Evolutionary conservation across 1,284 basidiomycete genomes (phyloP).

Genomic region (Vanrija pseudolonga): DNA sequence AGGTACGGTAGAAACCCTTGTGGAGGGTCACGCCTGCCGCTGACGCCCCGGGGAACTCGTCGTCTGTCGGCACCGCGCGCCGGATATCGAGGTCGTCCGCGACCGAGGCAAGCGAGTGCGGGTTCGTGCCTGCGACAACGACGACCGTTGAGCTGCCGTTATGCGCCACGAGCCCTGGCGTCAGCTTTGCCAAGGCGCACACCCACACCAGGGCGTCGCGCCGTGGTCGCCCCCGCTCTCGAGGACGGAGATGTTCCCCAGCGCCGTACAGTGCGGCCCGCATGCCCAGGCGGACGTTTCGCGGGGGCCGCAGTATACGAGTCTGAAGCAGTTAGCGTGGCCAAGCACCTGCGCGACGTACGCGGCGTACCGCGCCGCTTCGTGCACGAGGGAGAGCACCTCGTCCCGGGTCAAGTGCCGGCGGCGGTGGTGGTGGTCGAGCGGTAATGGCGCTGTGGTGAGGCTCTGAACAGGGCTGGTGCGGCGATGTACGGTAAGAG

Average conservation of each 20-base stretch:
- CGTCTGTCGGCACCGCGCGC: not conserved
- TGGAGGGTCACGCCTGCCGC: slow-evolving; percentile 14
- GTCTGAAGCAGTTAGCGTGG: too few relatives aligned
- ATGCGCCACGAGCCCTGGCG: slow-evolving; percentile 6
- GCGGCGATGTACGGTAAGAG: too few relatives aligned
- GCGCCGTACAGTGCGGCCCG: not conserved
- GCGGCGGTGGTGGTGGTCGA: too few relatives aligned
- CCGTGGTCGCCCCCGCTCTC: not conserved
- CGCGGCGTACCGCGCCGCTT: too few relatives aligned
- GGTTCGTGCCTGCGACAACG: slow-evolving; percentile 22
- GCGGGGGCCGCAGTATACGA: not conserved
- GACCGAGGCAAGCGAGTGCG: slow-evolving; percentile 9
- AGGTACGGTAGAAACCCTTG: slow-evolving; percentile 25
- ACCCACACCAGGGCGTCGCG: slow-evolving; percentile 1
- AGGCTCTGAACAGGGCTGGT: too few relatives aligned
- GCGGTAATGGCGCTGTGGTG: too few relatives aligned
- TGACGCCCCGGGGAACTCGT: slow-evolving; percentile 17
- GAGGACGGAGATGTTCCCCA: not conserved
- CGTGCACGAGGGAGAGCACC: too few relatives aligned
- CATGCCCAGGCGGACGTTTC: not conserved
- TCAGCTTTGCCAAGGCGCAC: not conserved
- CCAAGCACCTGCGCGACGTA: too few relatives aligned
- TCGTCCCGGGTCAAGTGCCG: too few relatives aligned
- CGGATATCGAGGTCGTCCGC: slow-evolving; percentile 22
- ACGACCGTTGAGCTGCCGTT: slow-evolving; percentile 14